Evolutionary conservation across 1,139 yeast species (phyloP).

Genomic region (Blastobotrys proliferans): DNA sequence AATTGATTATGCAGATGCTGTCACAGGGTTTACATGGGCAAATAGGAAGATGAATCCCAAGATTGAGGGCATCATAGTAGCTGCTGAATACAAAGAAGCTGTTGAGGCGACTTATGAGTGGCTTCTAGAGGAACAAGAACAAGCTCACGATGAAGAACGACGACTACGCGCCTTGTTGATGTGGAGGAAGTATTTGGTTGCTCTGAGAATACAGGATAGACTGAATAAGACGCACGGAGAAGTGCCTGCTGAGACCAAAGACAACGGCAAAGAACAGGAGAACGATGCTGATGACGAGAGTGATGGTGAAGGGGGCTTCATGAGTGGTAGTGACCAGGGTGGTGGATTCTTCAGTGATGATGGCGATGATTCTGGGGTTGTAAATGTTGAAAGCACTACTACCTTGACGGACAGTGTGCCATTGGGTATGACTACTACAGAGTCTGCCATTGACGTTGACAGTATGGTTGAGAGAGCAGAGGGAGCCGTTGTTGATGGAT

Average conservation of each 20-base stretch:
- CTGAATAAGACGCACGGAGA: slow-evolving; percentile 63
- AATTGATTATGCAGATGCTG: slow-evolving; percentile 83
- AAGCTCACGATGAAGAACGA: slow-evolving; percentile 43
- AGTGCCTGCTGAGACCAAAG: slow-evolving; percentile 34
- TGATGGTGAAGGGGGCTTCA: slow-evolving; percentile 10
- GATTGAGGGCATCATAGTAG: slow-evolving; percentile 75
- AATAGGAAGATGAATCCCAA: slow-evolving; percentile 51
- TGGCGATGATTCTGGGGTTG: background rate
- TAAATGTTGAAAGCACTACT: background rate
- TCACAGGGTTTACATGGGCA: slow-evolving; percentile 76
- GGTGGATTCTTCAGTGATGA: slow-evolving; percentile 13
- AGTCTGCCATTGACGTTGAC: slow-evolving; percentile 2
- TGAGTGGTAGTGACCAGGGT: slow-evolving; percentile 9
- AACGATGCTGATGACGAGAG: slow-evolving; percentile 6
- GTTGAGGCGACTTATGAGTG: slow-evolving; percentile 53
- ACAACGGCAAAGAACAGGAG: slow-evolving; percentile 12
- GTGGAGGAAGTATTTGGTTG: slow-evolving; percentile 73
- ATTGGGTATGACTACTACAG: background rate
- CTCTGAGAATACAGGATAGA: slow-evolving; percentile 66
- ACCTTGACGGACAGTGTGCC: slow-evolving; percentile 1
- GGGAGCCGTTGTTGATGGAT: slow-evolving; percentile 12
- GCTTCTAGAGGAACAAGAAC: slow-evolving; percentile 51
- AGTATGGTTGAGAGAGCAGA: slow-evolving; percentile 1
- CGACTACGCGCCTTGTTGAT: slow-evolving; percentile 54
- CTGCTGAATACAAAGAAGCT: slow-evolving; percentile 62